Conservation (phyloP, 2,329 filamentous ascomycete genomes). For the Cladobotryum protrusum region DNA sequence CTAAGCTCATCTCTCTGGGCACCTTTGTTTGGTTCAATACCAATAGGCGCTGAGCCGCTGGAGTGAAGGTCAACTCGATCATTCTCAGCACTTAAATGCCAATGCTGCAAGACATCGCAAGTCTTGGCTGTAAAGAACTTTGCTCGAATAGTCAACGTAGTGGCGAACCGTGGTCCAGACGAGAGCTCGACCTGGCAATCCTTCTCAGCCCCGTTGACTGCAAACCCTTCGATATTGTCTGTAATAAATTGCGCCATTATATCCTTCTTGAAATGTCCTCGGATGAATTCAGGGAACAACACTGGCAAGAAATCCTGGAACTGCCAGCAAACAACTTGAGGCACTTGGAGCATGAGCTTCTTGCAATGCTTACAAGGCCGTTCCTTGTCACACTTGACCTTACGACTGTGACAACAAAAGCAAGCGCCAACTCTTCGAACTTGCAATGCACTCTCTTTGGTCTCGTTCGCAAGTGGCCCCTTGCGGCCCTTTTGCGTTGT, state of each 20-base stretch:
- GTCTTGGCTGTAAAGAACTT: slow-evolving; percentile 47
- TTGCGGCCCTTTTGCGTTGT: slow-evolving; percentile 50
- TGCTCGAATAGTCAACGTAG: slow-evolving; percentile 41
- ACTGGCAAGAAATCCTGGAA: slow-evolving; percentile 49
- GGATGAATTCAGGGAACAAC: slow-evolving; percentile 47
- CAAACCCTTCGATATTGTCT: slow-evolving; percentile 44
- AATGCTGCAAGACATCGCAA: slow-evolving; percentile 44
- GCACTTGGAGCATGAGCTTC: slow-evolving; percentile 43
- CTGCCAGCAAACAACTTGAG: slow-evolving; percentile 53
- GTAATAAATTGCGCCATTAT: slow-evolving; percentile 42
- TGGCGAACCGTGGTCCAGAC: slow-evolving; percentile 38
- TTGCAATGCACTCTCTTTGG: slow-evolving; percentile 48
- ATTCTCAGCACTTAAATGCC: slow-evolving; percentile 37
- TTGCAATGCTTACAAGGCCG: slow-evolving; percentile 52
- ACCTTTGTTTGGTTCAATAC: slow-evolving; percentile 38
- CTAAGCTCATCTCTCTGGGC: slow-evolving; percentile 40
- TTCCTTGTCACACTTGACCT: slow-evolving; percentile 52
- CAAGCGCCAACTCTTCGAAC: slow-evolving; percentile 50
- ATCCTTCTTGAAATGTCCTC: slow-evolving; percentile 45
- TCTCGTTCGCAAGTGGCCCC: slow-evolving; percentile 48
- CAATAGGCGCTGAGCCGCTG: slow-evolving; percentile 43
- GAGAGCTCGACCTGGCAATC: slow-evolving; percentile 42
- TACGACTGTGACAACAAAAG: slow-evolving; percentile 54
- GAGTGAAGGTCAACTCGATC: slow-evolving; percentile 36
- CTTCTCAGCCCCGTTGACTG: slow-evolving; percentile 33